Conservation (phyloP, 495 filamentous ascomycete genomes). For the Collariella sp. region DNA sequence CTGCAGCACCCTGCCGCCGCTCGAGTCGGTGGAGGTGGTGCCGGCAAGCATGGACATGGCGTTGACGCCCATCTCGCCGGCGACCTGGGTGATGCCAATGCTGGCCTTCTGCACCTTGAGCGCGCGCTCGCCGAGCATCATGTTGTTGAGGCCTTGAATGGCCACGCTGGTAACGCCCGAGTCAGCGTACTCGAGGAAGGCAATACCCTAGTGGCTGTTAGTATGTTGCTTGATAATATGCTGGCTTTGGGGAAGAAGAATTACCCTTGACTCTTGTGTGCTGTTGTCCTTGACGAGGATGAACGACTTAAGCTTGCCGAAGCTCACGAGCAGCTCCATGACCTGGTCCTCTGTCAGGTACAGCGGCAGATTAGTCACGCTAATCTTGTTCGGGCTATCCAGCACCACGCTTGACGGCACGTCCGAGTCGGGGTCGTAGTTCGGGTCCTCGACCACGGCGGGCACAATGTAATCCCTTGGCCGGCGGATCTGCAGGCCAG, state of each 20-base stretch:
- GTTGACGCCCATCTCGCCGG: constrained; percentile 91
- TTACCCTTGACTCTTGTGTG: constrained; percentile 81
- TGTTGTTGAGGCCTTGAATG: constrained; percentile 82
- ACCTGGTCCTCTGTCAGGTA: constrained; percentile 88
- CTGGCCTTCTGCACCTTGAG: constrained; percentile 83
- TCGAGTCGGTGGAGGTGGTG: constrained; percentile 69
- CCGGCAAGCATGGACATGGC: constrained; percentile 99
- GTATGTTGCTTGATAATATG: not conserved
- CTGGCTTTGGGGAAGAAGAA: constrained; percentile 17
- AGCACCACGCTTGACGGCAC: constrained; percentile 71
- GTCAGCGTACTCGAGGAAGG: constrained; percentile 91
- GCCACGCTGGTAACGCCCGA: constrained; percentile 70
- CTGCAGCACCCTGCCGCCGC: constrained; percentile 74
- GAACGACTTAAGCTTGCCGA: constrained; percentile 91
- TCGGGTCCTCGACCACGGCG: constrained; percentile 62
- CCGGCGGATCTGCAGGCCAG: constrained; percentile 72
- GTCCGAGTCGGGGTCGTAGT: constrained; percentile 58
- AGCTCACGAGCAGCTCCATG: constrained; percentile 76
- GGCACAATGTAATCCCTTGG: constrained; percentile 98
- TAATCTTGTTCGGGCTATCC: constrained; percentile 92
- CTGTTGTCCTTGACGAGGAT: constrained; percentile 78
- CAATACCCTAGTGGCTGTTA: constrained; percentile 62
- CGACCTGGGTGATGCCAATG: constrained; percentile 82
- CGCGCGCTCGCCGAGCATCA: constrained; percentile 79
- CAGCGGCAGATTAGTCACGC: constrained; percentile 76